Percentiles rank a stretch among this genome's conserved stretches.
Conservation (phyloP, 106 monocot species). For the Xerophyta viscosa region DNA sequence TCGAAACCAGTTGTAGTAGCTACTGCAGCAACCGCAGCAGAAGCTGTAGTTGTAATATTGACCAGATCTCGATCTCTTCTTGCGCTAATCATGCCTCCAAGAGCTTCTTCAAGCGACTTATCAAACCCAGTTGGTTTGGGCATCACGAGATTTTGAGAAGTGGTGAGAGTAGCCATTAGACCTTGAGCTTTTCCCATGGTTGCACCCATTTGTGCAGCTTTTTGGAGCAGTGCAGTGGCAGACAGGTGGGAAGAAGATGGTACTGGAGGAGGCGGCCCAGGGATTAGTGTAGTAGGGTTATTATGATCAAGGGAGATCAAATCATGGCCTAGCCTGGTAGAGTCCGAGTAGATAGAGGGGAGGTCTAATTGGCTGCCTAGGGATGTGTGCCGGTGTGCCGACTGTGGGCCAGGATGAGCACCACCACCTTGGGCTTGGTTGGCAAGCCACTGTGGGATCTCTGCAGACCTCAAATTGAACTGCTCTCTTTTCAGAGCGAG, state of each 20-base stretch:
- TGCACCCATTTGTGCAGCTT: constrained; percentile 67
- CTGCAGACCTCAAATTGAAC: constrained; percentile 19
- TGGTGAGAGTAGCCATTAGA: constrained; percentile 6
- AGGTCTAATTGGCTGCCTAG: constrained; percentile 6
- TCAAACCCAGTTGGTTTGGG: neutral
- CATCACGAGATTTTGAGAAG: too few species aligned
- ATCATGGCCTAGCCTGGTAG: constrained; percentile 1
- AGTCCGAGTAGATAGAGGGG: constrained; percentile 8
- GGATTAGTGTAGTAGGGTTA: neutral
- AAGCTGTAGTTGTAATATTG: neutral
- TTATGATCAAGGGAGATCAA: neutral
- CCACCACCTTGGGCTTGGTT: neutral
- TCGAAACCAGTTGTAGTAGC: neutral
- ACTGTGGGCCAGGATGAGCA: too few species aligned
- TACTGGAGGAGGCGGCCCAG: neutral
- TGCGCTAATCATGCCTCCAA: constrained; percentile 9
- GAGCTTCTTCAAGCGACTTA: constrained; percentile 1
- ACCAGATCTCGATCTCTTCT: too few species aligned
- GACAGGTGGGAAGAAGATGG: constrained; percentile 33
- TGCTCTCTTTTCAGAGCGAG: constrained; percentile 18
- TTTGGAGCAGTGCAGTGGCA: constrained; percentile 58
- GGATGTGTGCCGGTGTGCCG: constrained; percentile 3
- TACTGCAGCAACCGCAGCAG: too few species aligned
- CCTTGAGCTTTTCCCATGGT: constrained; percentile 18
- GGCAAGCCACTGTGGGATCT: constrained; percentile 18